phyloP scores from a whole-genome alignment of 2,329 filamentous ascomycete species.

The Botryosphaeria agaves region DNA sequence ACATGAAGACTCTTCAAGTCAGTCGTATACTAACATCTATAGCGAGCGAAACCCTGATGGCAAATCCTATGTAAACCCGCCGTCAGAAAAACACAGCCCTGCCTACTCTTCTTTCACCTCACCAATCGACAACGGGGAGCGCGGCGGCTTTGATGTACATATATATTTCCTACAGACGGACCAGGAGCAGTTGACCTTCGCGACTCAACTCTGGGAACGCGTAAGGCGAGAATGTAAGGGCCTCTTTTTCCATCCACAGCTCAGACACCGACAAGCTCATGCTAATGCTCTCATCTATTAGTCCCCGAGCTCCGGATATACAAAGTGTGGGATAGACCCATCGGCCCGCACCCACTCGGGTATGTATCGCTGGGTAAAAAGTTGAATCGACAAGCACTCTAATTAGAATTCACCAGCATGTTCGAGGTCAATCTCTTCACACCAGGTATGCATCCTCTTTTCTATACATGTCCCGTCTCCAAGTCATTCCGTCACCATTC shows the following conservation, averaged over 20 bases:
- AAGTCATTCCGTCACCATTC: too few species aligned
- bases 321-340: constrained; percentile 53
- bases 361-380: too few species aligned
- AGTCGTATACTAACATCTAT: neutral
- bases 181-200: constrained; percentile 45
- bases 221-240: constrained; percentile 60
- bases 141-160: constrained; percentile 72
- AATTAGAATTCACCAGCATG: too few species aligned
- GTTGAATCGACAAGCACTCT: too few species aligned
- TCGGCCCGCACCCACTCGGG: constrained; percentile 70
- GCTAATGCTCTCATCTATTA: too few species aligned
- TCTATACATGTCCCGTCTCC: too few species aligned
- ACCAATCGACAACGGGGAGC: constrained; percentile 46
- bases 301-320: constrained; percentile 79
- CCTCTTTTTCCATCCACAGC: neutral
- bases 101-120: constrained; percentile 54
- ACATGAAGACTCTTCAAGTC: too few species aligned
- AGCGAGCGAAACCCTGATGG: constrained; percentile 51
- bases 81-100: constrained; percentile 40
- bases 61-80: constrained; percentile 57
- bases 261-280: neutral
- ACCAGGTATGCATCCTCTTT: constrained; percentile 25
- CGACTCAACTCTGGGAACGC: constrained; percentile 56
- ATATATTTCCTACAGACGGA: constrained; percentile 61
- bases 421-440: constrained; percentile 85